These are phyloP conservation scores for Melampsora larici-populina DNA, from an alignment of 1,284 basidiomycete species.

Conservation along the genomic window DNA sequence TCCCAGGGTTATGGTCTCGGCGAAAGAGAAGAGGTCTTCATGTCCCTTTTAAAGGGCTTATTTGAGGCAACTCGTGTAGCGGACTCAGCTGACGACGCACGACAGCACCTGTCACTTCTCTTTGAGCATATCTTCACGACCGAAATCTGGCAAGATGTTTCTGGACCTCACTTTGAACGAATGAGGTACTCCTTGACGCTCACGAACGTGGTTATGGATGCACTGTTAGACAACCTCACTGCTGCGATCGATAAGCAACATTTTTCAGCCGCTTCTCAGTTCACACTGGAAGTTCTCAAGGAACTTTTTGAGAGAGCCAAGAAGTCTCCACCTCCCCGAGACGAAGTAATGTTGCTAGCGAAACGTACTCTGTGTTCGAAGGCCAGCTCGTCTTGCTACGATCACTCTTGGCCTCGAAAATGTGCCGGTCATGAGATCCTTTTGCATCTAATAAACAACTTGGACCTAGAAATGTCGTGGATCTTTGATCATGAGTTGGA, in stretches of 20 bases:
- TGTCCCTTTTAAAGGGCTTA: conserved; percentile 68
- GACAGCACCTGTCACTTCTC: conserved; percentile 66
- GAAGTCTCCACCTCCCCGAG: conserved; percentile 44
- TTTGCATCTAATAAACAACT: conserved; percentile 68
- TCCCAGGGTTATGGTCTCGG: conserved; percentile 66
- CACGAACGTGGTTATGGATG: conserved; percentile 71
- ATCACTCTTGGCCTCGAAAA: conserved; percentile 81
- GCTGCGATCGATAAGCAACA: conserved; percentile 52
- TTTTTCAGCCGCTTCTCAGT: conserved; percentile 60
- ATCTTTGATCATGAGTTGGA: conserved; percentile 84
- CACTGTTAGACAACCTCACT: conserved; percentile 68
- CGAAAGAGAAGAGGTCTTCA: conserved; percentile 73
- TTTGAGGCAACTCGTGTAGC: conserved; percentile 72
- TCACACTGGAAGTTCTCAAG: conserved; percentile 65
- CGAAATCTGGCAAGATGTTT: conserved; percentile 55
- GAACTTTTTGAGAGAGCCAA: conserved; percentile 65
- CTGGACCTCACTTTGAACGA: conserved; percentile 60
- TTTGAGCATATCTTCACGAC: conserved; percentile 65
- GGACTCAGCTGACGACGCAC: conserved; percentile 68
- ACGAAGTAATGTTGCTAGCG: conserved; percentile 55
- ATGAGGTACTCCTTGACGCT: conserved; percentile 64
- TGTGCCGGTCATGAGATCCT: conserved; percentile 81
- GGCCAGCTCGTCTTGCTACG: conserved; percentile 75
- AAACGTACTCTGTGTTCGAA: conserved; percentile 53
- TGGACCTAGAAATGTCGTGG: conserved; percentile 74